A percentile compares a stretch with the other conserved stretches of the same genome.
phyloP scores from a whole-genome alignment of 139 green algal genomes.

The Closterium sp. region DNA sequence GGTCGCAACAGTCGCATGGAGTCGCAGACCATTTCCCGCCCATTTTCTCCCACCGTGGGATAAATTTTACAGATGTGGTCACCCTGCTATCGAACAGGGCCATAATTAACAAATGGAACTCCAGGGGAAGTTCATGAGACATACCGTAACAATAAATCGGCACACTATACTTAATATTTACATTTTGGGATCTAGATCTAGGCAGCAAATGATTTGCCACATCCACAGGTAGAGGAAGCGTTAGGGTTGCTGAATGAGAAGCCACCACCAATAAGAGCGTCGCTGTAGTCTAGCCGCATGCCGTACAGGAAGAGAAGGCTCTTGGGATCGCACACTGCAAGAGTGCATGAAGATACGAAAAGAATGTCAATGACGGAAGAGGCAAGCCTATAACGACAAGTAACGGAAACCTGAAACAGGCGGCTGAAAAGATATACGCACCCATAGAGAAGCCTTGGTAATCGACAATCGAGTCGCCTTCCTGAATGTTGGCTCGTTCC shows the following conservation, averaged over 20 bases:
- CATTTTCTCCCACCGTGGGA: too few relatives aligned
- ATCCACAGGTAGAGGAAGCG: slow-evolving; percentile 74
- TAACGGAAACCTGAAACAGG: not conserved
- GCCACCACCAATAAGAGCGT: slow-evolving; percentile 76
- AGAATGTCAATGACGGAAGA: not conserved
- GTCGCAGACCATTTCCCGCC: too few relatives aligned
- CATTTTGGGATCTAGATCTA: not conserved
- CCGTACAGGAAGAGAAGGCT: slow-evolving; percentile 91
- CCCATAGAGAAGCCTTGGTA: slow-evolving; percentile 44
- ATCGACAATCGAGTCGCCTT: slow-evolving; percentile 50
- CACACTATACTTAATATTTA: not conserved
- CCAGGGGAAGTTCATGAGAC: too few relatives aligned
- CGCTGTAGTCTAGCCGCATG: slow-evolving; percentile 82
- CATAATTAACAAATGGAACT: too few relatives aligned
- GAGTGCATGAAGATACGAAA: not conserved
- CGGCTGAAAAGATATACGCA: not conserved
- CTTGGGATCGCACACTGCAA: slow-evolving; percentile 81
- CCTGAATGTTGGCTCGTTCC: slow-evolving; percentile 61
- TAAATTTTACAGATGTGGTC: too few relatives aligned
- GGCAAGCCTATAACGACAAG: not conserved
- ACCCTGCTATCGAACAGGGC: too few relatives aligned
- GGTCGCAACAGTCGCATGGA: too few relatives aligned
- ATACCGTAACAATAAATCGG: not conserved
- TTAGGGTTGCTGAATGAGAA: slow-evolving; percentile 92
- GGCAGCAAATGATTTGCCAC: slow-evolving; percentile 78